A percentile compares a stretch with the other conserved stretches of the same genome.
Evolutionary conservation across 352 stramenopile species (phyloP).

Genomic region (Phytophthora rubi): DNA sequence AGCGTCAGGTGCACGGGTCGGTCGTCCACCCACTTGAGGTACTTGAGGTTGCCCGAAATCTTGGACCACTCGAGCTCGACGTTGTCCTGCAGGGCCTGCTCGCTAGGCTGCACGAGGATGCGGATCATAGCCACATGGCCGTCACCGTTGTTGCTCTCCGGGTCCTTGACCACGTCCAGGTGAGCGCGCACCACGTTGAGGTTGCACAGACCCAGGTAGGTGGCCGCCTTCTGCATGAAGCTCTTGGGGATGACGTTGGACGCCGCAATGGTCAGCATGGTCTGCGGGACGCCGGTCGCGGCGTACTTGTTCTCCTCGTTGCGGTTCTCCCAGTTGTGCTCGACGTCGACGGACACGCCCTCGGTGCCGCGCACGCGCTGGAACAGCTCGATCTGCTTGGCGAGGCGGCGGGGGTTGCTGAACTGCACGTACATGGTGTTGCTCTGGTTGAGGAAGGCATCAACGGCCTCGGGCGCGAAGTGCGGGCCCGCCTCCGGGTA

Average conservation of each 20-base stretch:
- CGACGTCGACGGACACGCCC: slow-evolving; percentile 77
- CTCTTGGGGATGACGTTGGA: slow-evolving; percentile 87
- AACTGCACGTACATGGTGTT: slow-evolving; percentile 88
- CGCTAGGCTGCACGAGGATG: slow-evolving; percentile 78
- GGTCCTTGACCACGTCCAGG: slow-evolving; percentile 95
- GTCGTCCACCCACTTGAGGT: slow-evolving; percentile 88
- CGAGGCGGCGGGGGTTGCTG: slow-evolving; percentile 77
- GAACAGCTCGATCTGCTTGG: slow-evolving; percentile 78
- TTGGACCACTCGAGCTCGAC: slow-evolving; percentile 81
- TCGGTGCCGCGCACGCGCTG: slow-evolving; percentile 72
- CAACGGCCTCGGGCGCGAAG: slow-evolving; percentile 69
- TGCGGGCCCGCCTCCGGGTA: slow-evolving; percentile 63
- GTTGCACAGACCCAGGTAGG: slow-evolving; percentile 92
- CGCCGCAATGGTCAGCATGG: slow-evolving; percentile 85
- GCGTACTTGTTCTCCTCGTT: slow-evolving; percentile 85
- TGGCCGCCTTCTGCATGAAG: slow-evolving; percentile 82
- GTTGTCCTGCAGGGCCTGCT: slow-evolving; percentile 53
- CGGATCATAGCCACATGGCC: slow-evolving; percentile 81
- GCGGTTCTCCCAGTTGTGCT: slow-evolving; percentile 84
- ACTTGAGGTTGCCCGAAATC: slow-evolving; percentile 90
- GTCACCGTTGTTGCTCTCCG: slow-evolving; percentile 36
- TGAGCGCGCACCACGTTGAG: slow-evolving; percentile 96
- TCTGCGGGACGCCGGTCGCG: slow-evolving; percentile 59
- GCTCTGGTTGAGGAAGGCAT: slow-evolving; percentile 69
- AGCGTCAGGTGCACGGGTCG: slow-evolving; percentile 76